Percentiles rank a stretch among this genome's conserved stretches.
Conservation (phyloP, 331 rosid genomes). For the Spiraea crenata region DNA sequence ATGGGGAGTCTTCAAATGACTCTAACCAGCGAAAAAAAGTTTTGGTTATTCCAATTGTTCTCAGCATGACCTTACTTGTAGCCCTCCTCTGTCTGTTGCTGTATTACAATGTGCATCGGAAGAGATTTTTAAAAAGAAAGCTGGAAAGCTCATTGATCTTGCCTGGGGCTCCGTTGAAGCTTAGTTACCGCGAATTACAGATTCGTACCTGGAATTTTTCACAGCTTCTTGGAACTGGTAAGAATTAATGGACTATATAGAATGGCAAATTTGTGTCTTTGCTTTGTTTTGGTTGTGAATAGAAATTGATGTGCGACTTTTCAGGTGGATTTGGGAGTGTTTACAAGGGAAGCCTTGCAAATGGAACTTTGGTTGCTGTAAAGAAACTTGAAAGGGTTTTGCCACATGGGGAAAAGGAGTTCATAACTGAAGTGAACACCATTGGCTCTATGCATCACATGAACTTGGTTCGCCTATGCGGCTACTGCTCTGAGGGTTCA, state of each 20-base stretch:
- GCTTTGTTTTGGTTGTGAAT: background rate
- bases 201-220: conserved; percentile 70
- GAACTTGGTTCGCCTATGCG: conserved; percentile 92
- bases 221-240: conserved; percentile 76
- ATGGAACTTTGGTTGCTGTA: conserved; percentile 81
- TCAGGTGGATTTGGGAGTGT: conserved; percentile 95
- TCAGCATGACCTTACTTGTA: conserved; percentile 62
- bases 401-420: conserved; percentile 96
- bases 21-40: conserved; percentile 49
- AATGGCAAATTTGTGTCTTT: background rate
- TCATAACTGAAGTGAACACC: conserved; percentile 88
- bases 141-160: conserved; percentile 68
- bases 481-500: conserved; percentile 82
- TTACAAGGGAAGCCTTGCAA: conserved; percentile 86
- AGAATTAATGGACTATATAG: background rate
- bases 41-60: conserved; percentile 69
- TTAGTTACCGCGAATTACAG: conserved; percentile 78
- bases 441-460: conserved; percentile 97
- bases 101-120: conserved; percentile 69
- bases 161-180: conserved; percentile 74
- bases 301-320: conserved; percentile 16
- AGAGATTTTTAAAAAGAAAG: conserved; percentile 59
- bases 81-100: conserved; percentile 61
- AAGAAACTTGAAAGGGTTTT: conserved; percentile 88
- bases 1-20: conserved; percentile 43